Base-by-base conservation (phyloP, 1,139 yeast genomes). In the Yamadazyma sp. region DNA sequence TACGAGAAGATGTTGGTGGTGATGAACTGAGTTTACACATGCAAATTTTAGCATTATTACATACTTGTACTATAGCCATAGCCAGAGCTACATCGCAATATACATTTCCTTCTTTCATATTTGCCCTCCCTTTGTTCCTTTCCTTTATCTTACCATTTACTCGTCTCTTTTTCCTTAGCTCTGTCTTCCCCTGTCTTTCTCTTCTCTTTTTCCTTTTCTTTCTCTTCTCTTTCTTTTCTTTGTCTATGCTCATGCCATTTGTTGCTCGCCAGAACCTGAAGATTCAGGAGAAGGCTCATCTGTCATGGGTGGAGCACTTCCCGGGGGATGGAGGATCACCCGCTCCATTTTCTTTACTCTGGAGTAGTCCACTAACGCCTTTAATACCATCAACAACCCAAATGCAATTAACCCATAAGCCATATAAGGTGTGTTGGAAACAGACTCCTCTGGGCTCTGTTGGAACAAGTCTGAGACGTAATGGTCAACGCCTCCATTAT, bases 1-100 rank as follows among this genome's bases (percentile, higher is more conserved):
- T 90, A 90, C 61, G 97, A 90, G 59, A 86, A 88, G 65, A 85
- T 90, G 70, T 70, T 90, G 62, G 78, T 75, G 20, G 47, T 86
- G 12, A 57, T 86, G 57, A 52, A 48, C 20, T 55, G 47, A n/a
- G n/a, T n/a, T n/a, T n/a, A n/a, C n/a, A n/a, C n/a, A n/a, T n/a
- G n/a, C n/a, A n/a, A 36, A 23, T 9, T 23, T 7, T 23, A 26
- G 29, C 29, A 26, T 26, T n/a, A n/a, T n/a, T n/a, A n/a, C n/a
- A 20, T 22, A 25, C 29, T 17, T 32, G 35, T 32, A 32, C 20
- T 25, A 25, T 25, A 18, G 11, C 8, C 11, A 23, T 23, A 7
- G 11, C 18, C 16, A 27, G n/a, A n/a, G n/a, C n/a, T n/a, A n/a
- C n/a, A n/a, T n/a, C n/a, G n/a, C n/a, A n/a, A n/a, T n/a, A n/a